These are phyloP conservation scores for Skeletonema marinoi DNA, from an alignment of 108 stramenopile genomes.

Conservation along the genomic window DNA sequence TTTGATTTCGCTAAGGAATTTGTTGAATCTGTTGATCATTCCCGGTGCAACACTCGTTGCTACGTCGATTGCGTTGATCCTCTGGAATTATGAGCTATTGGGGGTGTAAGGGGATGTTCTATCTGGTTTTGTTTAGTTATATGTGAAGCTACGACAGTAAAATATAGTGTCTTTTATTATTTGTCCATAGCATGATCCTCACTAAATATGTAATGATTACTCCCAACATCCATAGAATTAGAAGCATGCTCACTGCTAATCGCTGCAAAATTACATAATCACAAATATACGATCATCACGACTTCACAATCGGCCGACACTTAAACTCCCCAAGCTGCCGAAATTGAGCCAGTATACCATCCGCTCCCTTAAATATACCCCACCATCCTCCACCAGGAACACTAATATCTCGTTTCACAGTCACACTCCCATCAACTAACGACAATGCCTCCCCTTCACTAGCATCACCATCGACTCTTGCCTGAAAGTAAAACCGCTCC, in stretches of 20 bases:
- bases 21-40: conserved; percentile 64
- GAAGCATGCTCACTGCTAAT: too few relatives aligned
- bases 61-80: conserved; percentile 15
- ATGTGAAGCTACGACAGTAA: too few relatives aligned
- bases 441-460: conserved; percentile 14
- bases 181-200: too few relatives aligned
- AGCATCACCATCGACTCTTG: conserved; percentile 28
- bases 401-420: conserved; percentile 60
- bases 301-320: conserved; percentile 8
- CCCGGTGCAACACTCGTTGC: conserved; percentile 44
- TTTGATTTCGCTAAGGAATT: conserved; percentile 54
- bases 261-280: too few relatives aligned
- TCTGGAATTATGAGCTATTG: conserved; percentile 31
- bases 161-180: too few relatives aligned
- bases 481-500: conserved; percentile 65
- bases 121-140: neutral
- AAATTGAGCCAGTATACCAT: conserved; percentile 59
- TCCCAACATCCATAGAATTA: too few relatives aligned
- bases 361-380: conserved; percentile 56
- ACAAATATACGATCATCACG: too few relatives aligned
- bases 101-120: conserved; percentile 2
- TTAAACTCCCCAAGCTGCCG: conserved; percentile 36
- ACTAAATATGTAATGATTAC: too few relatives aligned
- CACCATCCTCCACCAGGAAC: conserved; percentile 44
- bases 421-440: conserved; percentile 63